Conservation (phyloP, 768 basidiomycete genomes). For the Ramaria sp. region DNA sequence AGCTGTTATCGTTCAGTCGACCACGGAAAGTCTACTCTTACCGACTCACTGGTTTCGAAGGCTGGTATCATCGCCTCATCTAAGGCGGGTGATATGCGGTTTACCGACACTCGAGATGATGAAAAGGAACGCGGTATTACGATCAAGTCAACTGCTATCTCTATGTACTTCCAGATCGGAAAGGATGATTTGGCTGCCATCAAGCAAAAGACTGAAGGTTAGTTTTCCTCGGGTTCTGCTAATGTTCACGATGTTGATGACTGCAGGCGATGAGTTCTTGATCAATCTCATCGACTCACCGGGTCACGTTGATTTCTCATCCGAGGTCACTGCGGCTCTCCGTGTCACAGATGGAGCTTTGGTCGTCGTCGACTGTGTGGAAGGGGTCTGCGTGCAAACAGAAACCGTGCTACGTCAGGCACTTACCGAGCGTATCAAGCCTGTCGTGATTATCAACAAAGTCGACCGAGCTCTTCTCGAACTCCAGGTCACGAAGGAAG, state of each 20-base stretch:
- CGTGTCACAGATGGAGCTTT: constrained; percentile 99
- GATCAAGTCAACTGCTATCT: constrained; percentile 99
- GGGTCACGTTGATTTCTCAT: constrained; percentile 99
- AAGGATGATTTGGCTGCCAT: constrained; percentile 81
- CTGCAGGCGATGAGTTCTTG: constrained; percentile 85
- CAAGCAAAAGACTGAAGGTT: constrained; percentile 91
- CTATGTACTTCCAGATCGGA: constrained; percentile 96
- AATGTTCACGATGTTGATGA: constrained; percentile 9
- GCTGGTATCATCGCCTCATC: constrained; percentile 95
- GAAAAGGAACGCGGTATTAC: constrained; percentile 99
- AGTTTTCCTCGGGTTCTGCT: constrained; percentile 14
- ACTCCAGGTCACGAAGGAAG: constrained; percentile 94
- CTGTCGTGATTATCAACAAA: constrained; percentile 99
- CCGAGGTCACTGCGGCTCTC: constrained; percentile 98
- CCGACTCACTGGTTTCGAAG: constrained; percentile 97
- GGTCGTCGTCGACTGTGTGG: constrained; percentile 98
- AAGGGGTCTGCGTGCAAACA: constrained; percentile 99
- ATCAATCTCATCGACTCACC: constrained; percentile 99
- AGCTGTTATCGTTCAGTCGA: constrained; percentile 53
- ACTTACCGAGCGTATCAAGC: constrained; percentile 96
- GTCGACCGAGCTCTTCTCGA: constrained; percentile 99
- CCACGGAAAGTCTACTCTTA: constrained; percentile 99
- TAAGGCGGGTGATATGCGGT: constrained; percentile 94
- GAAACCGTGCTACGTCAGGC: constrained; percentile 98
- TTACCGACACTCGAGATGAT: constrained; percentile 94